Evolutionary conservation across 345 rosid species (phyloP).

Genomic region (Murraya koenigii): DNA sequence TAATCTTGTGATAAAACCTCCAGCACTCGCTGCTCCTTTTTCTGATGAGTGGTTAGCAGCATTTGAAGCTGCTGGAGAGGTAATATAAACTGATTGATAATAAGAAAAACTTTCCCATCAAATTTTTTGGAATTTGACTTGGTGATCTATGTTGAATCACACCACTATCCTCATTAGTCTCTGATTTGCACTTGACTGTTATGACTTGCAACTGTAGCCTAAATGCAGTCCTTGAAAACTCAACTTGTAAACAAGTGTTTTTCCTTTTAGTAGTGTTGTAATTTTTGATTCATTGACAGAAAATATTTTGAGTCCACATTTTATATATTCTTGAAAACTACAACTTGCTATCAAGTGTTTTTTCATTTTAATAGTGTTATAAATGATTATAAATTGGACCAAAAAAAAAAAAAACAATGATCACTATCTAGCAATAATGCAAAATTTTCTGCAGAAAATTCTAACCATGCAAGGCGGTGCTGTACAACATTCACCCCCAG

Average conservation of each 20-base stretch:
- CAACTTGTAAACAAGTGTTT: background rate
- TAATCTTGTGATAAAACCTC: conserved; percentile 49
- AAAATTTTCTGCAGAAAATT: conserved; percentile 54
- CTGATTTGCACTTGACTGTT: background rate
- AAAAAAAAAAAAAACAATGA: background rate
- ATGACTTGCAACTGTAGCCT: background rate
- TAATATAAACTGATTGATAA: conserved; percentile 19
- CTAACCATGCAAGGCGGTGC: conserved; percentile 77
- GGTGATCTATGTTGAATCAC: background rate
- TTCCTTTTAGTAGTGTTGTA: background rate
- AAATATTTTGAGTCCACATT: background rate
- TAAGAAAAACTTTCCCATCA: background rate
- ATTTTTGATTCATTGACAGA: background rate
- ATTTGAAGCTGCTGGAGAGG: conserved; percentile 97
- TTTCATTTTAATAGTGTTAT: background rate
- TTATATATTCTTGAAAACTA: background rate
- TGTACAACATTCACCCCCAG: conserved; percentile 84
- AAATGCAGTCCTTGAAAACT: background rate
- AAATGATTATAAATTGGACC: background rate
- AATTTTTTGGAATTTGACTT: background rate
- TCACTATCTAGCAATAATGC: background rate
- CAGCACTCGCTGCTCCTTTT: conserved; percentile 65
- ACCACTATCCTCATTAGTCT: background rate
- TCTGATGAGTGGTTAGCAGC: conserved; percentile 97
- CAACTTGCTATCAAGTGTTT: background rate